Evolutionary conservation across 805 yeast species (phyloP), one percentile per base, ranked within the genome.

Genomic region (Candida morakotiae): DNA sequence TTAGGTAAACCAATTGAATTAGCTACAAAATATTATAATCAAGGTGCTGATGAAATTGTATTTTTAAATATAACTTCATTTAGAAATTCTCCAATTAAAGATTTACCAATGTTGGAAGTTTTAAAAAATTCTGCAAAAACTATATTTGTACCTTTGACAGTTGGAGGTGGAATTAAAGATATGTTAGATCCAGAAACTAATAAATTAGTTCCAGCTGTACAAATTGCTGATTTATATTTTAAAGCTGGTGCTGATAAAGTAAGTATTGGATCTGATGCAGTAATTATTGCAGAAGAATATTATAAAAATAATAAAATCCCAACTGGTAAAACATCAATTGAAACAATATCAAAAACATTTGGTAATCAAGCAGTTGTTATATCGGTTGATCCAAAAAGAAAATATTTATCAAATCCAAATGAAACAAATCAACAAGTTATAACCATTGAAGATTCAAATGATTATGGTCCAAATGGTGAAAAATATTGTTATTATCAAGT

Each of bases 351-450:
- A 1, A 73, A 75, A 28, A 85, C 95, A 0, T 93, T 91, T 60
- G 99, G 99, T 39, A 83, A 78, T 15, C 99, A 93, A 62, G 98
- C 98, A 0, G 99, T 93, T 5, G 98, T 93, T 5, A 89, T 93
- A 10, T 89, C 97, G 0, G 95, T 93, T n/a, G 99, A 93, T 60
- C 98, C 99, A 25, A 93, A 86, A 53, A 74, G 96, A 45, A 83
- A 75, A 16, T 93, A 87, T 52, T 81, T 91, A 2, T n/a, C 51
- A 5, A 63, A 70, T 13, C 93, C 94, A 3, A 38, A 54, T 1
- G 77, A 72, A 14, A 79, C 85, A 9, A 62, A 62, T 14, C 86
- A 84, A 68, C 71, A 77, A 46, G 71, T 82, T 1, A 73, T 89
- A 34, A 65, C 77, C 48, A 83, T 94, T 1, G 44, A 58, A 13